These are phyloP conservation scores for Aulographum hederae DNA, from an alignment of 2,329 filamentous ascomycete genomes.

Conservation along the genomic window DNA sequence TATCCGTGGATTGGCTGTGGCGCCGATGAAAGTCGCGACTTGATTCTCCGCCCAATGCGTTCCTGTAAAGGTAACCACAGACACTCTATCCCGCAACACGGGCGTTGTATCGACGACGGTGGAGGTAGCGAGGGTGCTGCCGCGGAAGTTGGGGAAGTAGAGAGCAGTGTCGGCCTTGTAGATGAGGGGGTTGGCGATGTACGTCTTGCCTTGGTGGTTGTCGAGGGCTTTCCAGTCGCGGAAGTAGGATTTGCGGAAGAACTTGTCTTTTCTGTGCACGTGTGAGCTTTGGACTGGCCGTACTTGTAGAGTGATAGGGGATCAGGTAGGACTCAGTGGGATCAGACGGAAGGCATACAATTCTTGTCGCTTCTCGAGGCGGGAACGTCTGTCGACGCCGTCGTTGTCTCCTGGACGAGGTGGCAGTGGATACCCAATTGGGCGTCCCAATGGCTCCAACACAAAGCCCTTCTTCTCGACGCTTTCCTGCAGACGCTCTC, in stretches of 20 bases:
- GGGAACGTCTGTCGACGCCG: neutral
- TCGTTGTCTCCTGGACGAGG: neutral
- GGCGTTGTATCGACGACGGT: constrained; percentile 51
- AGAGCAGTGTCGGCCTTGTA: constrained; percentile 70
- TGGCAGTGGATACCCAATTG: neutral
- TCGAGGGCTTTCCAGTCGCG: constrained; percentile 78
- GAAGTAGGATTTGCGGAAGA: constrained; percentile 80
- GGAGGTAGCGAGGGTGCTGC: constrained; percentile 48
- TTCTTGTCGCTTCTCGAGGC: neutral
- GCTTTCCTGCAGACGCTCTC: too few species aligned
- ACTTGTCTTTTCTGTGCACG: constrained; percentile 44
- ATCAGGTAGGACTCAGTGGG: too few species aligned
- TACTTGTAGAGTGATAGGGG: too few species aligned
- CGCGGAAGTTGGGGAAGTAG: constrained; percentile 85
- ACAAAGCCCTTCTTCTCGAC: too few species aligned
- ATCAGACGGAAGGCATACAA: too few species aligned
- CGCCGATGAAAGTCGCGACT: constrained; percentile 50
- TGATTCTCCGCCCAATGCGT: constrained; percentile 76
- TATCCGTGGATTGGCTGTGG: constrained; percentile 51
- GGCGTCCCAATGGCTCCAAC: neutral
- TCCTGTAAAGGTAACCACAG: constrained; percentile 65
- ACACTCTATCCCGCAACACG: constrained; percentile 52
- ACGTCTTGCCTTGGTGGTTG: constrained; percentile 75
- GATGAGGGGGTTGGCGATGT: constrained; percentile 64
- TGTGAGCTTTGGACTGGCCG: constrained; percentile 3